Evolutionary conservation across 169 alveolate species (phyloP).

Genomic region (Plasmodium falciparum): DNA sequence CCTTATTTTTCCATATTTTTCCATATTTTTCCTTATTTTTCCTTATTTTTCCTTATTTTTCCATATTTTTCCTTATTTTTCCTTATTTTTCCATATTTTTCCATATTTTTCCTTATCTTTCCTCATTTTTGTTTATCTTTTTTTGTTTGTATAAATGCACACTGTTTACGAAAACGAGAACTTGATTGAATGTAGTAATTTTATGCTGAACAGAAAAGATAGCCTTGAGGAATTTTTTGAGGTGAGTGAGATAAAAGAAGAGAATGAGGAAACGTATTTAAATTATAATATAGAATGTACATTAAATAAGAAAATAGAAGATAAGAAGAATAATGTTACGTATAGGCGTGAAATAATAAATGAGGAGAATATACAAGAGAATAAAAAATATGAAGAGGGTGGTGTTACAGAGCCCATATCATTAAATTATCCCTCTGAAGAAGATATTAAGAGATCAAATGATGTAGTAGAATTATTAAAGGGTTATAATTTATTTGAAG

Average conservation of each 20-base stretch:
- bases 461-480: conserved; percentile 85
- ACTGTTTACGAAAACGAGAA: conserved; percentile 68
- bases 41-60: neutral
- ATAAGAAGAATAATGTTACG: conserved; percentile 8
- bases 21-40: neutral
- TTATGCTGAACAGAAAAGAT: conserved; percentile 36
- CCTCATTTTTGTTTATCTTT: neutral
- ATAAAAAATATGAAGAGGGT: conserved; percentile 58
- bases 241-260: conserved; percentile 44
- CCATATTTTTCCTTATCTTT: neutral
- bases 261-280: conserved; percentile 50
- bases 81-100: neutral
- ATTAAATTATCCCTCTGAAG: conserved; percentile 85
- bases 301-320: conserved; percentile 36
- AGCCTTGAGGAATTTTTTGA: conserved; percentile 43
- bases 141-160: conserved; percentile 33
- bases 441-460: conserved; percentile 86
- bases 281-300: conserved; percentile 60
- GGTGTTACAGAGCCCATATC: conserved; percentile 87
- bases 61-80: conserved; percentile 6
- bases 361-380: conserved; percentile 8
- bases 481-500: conserved; percentile 90
- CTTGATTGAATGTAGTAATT: conserved; percentile 53
- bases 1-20: neutral
- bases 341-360: conserved; percentile 14